Percentiles rank a stretch among this genome's conserved stretches.
phyloP scores from a whole-genome alignment of 2,329 filamentous ascomycete species.

The Pyrenochaeta sp. region DNA sequence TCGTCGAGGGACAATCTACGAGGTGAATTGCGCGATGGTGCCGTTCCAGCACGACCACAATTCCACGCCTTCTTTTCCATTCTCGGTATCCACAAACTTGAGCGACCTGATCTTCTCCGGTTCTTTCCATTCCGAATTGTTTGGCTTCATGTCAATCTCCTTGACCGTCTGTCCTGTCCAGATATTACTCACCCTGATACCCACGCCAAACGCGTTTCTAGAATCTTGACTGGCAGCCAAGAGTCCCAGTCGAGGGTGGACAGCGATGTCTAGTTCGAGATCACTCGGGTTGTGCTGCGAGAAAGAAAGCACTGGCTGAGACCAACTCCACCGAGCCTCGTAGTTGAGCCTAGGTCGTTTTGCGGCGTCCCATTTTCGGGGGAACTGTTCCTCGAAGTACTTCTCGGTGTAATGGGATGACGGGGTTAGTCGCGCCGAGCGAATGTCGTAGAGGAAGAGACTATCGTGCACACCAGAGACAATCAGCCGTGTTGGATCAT shows the following conservation, averaged over 20 bases:
- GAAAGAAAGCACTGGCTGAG: constrained; percentile 39
- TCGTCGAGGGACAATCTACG: no score
- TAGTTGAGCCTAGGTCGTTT: constrained; percentile 22
- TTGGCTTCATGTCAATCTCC: constrained; percentile 19
- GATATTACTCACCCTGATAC: constrained; percentile 42
- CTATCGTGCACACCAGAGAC: constrained; percentile 36
- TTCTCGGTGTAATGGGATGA: constrained; percentile 20
- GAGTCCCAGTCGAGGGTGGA: constrained; percentile 38
- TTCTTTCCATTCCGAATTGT: background rate
- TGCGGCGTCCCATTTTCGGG: constrained; percentile 8
- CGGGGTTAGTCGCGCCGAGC: constrained; percentile 19
- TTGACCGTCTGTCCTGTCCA: constrained; percentile 38
- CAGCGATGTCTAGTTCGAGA: constrained; percentile 36
- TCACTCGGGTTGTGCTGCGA: constrained; percentile 35
- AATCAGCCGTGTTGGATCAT: constrained; percentile 34
- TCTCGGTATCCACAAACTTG: constrained; percentile 37
- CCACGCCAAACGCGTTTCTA: constrained; percentile 13
- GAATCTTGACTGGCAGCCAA: constrained; percentile 42
- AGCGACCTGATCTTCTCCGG: constrained; percentile 27
- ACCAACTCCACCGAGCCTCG: constrained; percentile 16
- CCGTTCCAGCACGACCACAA: constrained; percentile 35
- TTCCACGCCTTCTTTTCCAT: constrained; percentile 19
- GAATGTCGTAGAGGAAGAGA: constrained; percentile 42
- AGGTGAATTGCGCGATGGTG: constrained; percentile 26
- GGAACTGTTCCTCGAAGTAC: constrained; percentile 20